phyloP scores from a whole-genome alignment of 148 eudicot species.

The Camellia sinensis region DNA sequence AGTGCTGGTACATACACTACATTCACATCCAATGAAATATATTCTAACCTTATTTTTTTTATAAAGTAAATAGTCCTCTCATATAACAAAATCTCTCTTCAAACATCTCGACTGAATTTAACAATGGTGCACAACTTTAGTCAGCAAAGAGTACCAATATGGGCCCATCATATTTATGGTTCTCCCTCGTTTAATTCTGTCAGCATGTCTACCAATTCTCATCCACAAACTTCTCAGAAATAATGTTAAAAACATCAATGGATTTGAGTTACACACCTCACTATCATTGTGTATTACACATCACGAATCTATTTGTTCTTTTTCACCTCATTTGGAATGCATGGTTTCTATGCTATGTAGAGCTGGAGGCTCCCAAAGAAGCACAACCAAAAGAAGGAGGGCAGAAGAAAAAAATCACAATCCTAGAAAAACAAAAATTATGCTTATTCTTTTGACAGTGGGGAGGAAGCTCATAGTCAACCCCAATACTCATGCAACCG shows the following conservation, averaged over 20 bases:
- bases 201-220: neutral
- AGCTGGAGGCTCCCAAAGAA: constrained; percentile 28
- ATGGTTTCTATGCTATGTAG: constrained; percentile 12
- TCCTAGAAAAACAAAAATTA: constrained; percentile 19
- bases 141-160: neutral
- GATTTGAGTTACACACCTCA: neutral
- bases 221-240: neutral
- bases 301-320: neutral
- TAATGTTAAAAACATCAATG: neutral
- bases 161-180: neutral
- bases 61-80: neutral
- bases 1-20: constrained; percentile 30
- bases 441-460: constrained; percentile 25
- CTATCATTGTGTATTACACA: neutral
- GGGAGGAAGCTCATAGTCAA: constrained; percentile 43
- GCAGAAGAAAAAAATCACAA: constrained; percentile 12
- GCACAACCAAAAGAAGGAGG: constrained; percentile 18
- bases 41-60: neutral
- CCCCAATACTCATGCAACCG: constrained; percentile 49
- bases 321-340: neutral
- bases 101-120: neutral
- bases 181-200: neutral
- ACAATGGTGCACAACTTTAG: neutral
- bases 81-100: neutral
- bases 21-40: constrained; percentile 7